phyloP scores from a whole-genome alignment of 106 monocot genomes.

The Phalaenopsis aphrodite region DNA sequence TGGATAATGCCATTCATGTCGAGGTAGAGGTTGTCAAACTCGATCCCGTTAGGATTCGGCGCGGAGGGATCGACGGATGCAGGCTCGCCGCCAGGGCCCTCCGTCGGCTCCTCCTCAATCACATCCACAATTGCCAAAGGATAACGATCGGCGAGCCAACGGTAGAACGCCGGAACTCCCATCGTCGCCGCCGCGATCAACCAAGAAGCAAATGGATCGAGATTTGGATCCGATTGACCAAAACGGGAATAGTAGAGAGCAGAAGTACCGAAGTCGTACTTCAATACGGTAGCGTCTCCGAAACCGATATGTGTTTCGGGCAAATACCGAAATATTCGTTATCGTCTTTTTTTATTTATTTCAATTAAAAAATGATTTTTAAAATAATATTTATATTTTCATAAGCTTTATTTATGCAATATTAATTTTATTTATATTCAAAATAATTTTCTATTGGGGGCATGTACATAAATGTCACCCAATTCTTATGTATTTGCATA shows the following conservation, averaged over 20 bases:
- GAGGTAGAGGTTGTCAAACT: slow-evolving; percentile 95
- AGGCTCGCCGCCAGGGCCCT: slow-evolving; percentile 27
- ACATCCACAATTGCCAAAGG: slow-evolving; percentile 77
- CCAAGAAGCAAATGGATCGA: no score
- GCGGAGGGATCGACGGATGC: slow-evolving; percentile 52
- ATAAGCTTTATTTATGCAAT: no score
- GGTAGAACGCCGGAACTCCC: slow-evolving; percentile 96
- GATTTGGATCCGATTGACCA: not conserved
- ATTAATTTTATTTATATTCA: no score
- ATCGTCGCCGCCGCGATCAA: slow-evolving; percentile 15
- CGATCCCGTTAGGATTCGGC: slow-evolving; percentile 91
- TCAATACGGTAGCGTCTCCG: not conserved
- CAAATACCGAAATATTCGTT: no score
- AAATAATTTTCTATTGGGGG: no score
- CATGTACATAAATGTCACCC: no score
- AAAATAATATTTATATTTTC: no score
- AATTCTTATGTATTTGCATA: no score
- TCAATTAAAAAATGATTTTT: no score
- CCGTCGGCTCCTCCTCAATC: slow-evolving; percentile 67
- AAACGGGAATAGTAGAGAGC: not conserved
- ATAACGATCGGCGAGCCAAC: slow-evolving; percentile 95
- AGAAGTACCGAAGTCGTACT: not conserved
- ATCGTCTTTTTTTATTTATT: no score
- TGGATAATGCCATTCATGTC: slow-evolving; percentile 99
- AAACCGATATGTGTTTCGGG: no score